These are phyloP conservation scores for Alternaria brassicae DNA, from an alignment of 2,329 filamentous ascomycete species.

Conservation along the genomic window DNA sequence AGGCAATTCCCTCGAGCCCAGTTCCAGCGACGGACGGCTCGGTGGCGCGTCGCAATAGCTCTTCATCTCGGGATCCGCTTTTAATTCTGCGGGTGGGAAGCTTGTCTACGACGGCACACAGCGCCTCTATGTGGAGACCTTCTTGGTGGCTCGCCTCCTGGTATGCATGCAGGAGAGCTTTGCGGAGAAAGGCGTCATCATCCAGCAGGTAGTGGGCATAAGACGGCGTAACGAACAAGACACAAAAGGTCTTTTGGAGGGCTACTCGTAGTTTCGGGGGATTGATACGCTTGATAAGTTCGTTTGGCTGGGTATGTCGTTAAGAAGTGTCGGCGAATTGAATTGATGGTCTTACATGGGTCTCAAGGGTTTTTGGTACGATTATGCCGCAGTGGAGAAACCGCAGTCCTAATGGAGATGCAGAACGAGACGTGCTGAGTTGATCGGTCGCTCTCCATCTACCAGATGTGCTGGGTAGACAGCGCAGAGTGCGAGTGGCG, in stretches of 20 bases:
- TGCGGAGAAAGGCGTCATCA: constrained; percentile 33
- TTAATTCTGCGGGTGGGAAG: constrained; percentile 33
- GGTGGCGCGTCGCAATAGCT: background rate
- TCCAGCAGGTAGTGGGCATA: constrained; percentile 44
- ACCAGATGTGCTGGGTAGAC: background rate
- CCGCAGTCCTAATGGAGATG: background rate
- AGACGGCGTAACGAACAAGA: constrained; percentile 45
- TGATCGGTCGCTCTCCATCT: background rate
- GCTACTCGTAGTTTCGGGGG: constrained; percentile 15
- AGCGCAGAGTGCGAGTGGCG: constrained; percentile 9
- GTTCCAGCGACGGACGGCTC: constrained; percentile 27
- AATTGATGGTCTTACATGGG: constrained; percentile 24
- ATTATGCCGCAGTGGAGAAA: constrained; percentile 35
- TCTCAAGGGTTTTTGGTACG: constrained; percentile 34
- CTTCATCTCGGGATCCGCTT: background rate
- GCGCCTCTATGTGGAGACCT: constrained; percentile 20
- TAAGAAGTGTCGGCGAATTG: constrained; percentile 6
- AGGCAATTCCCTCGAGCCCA: constrained; percentile 47
- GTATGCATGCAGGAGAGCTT: constrained; percentile 35
- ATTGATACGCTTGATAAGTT: constrained; percentile 33
- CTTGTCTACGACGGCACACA: constrained; percentile 50
- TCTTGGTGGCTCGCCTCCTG: background rate
- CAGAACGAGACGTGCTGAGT: background rate
- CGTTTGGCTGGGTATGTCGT: constrained; percentile 26
- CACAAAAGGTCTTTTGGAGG: constrained; percentile 24